These are phyloP conservation scores for Candida takata DNA, from an alignment of 805 yeast species.

Conservation along the genomic window DNA sequence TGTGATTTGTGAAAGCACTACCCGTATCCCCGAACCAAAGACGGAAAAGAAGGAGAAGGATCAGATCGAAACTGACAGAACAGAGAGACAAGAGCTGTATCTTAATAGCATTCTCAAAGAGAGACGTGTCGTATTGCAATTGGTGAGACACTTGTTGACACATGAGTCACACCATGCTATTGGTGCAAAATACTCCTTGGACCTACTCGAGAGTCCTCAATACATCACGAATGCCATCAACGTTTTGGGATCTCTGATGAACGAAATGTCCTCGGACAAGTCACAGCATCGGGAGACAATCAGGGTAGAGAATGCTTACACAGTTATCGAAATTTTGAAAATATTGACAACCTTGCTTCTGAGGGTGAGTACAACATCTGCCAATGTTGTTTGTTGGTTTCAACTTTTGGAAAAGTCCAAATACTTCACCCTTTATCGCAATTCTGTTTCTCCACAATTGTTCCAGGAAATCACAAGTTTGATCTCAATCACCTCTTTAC, in stretches of 20 bases:
- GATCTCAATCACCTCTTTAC: constrained; percentile 40
- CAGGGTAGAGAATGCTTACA: constrained; percentile 28
- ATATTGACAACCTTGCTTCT: constrained; percentile 34
- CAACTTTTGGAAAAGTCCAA: constrained; percentile 34
- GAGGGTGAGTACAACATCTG: constrained; percentile 29
- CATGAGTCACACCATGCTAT: constrained; percentile 20
- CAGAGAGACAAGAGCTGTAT: constrained; percentile 20
- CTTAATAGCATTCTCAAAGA: constrained; percentile 40
- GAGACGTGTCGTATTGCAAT: constrained; percentile 40
- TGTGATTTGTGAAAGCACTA: constrained; percentile 34
- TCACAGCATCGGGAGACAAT: constrained; percentile 12
- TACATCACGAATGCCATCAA: constrained; percentile 21
- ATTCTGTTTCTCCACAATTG: constrained; percentile 13
- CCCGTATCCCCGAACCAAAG: constrained; percentile 28
- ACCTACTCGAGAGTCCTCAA: constrained; percentile 17
- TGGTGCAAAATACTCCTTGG: constrained; percentile 17
- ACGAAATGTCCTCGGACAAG: neutral
- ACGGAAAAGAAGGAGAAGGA: constrained; percentile 7
- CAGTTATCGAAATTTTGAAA: constrained; percentile 30
- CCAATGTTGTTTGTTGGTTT: constrained; percentile 48
- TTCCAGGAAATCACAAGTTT: constrained; percentile 36
- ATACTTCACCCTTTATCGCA: constrained; percentile 13
- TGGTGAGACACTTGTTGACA: constrained; percentile 28
- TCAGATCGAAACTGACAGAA: constrained; percentile 4
- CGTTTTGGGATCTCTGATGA: constrained; percentile 6